Base-by-base conservation (phyloP, 257 asterid genomes). In the Striga asiatica region DNA sequence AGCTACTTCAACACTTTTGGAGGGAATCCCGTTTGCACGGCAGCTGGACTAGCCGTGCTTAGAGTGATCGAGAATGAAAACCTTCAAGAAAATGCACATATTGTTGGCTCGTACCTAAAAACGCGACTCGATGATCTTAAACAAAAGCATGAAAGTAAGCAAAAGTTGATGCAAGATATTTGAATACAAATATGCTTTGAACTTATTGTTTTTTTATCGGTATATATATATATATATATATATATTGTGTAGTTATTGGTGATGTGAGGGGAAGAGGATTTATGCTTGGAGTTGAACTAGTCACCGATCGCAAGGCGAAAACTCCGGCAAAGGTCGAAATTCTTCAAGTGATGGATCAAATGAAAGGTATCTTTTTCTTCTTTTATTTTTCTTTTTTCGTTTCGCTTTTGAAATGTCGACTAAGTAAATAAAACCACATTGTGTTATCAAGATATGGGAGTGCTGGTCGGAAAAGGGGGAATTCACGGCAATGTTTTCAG, bases 1-100 rank as follows among this genome's bases (percentile, higher is more conserved):
- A 74, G 78, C 69, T 84, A 85, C 81, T 82, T 82, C 78, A 85
- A 85, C 68, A 80, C 89, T 3, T 85, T 85, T 11, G 95, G 93
- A 58, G 93, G 95, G 18, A 82, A 85, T 53, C 95, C 95, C 3
- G 89, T 85, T 21, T 76, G 93, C 52, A 76, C 84, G 2, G 78
- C 89, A 2, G 82, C 95, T 16, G 93, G 95, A 24, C 77, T 67
- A 18, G 93, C 93, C 2, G 93, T 82, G 24, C 93, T 85, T 10
- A 14, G 58, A 34, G 93, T 85, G 67, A 78, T 82, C 23, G 80
- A 82, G 61, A 71, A 53, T 42, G 89, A 80, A 60, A 82, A 74
- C 12, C 89, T 85, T 45, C 95, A 85, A 60, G 84, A 76, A 54
- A 85, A 85, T 60, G 93, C 95, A 31, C 79, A 52, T 41, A 66